Conservation (phyloP, 2,329 filamentous ascomycete species). For the Pseudomassariella vexata region DNA sequence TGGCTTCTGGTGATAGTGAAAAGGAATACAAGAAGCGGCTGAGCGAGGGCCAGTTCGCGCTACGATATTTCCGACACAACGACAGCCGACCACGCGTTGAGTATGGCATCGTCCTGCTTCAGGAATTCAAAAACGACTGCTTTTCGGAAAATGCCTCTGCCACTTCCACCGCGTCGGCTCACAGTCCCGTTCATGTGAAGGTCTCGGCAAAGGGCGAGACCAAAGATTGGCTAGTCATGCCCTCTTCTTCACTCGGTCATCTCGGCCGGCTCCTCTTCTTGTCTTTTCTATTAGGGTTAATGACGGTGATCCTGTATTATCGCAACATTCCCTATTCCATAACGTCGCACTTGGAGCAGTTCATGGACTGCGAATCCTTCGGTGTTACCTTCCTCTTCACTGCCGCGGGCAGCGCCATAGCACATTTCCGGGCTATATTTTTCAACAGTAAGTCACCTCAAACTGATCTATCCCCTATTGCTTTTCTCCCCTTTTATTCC, state of each 20-base stretch:
- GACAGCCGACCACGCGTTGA: slow-evolving; percentile 17
- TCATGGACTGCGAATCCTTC: slow-evolving; percentile 33
- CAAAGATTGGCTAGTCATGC: slow-evolving; percentile 9
- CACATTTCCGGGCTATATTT: slow-evolving; percentile 31
- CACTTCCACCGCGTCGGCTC: too few species aligned
- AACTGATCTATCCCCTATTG: too few species aligned
- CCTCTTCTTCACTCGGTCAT: slow-evolving; percentile 23
- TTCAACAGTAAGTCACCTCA: slow-evolving; percentile 26
- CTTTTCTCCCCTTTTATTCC: too few species aligned
- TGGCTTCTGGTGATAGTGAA: slow-evolving; percentile 8
- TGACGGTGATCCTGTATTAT: slow-evolving; percentile 31
- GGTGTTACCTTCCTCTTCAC: slow-evolving; percentile 35
- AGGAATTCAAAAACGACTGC: too few species aligned
- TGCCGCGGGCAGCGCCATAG: slow-evolving; percentile 28
- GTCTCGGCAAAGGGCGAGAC: background rate
- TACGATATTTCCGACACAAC: slow-evolving; percentile 20
- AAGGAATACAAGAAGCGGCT: slow-evolving; percentile 12
- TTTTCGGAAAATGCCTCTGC: background rate
- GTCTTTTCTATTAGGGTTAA: slow-evolving; percentile 19
- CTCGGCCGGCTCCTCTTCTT: slow-evolving; percentile 17
- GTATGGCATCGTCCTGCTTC: slow-evolving; percentile 21
- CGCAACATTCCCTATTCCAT: slow-evolving; percentile 23
- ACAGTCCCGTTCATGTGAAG: background rate
- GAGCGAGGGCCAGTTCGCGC: slow-evolving; percentile 16
- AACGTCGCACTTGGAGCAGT: slow-evolving; percentile 31